Percentiles rank a stretch among this genome's conserved stretches.
These are phyloP conservation scores for Knufia fluminis DNA, from an alignment of 2,329 filamentous ascomycete species.

Conservation along the genomic window DNA sequence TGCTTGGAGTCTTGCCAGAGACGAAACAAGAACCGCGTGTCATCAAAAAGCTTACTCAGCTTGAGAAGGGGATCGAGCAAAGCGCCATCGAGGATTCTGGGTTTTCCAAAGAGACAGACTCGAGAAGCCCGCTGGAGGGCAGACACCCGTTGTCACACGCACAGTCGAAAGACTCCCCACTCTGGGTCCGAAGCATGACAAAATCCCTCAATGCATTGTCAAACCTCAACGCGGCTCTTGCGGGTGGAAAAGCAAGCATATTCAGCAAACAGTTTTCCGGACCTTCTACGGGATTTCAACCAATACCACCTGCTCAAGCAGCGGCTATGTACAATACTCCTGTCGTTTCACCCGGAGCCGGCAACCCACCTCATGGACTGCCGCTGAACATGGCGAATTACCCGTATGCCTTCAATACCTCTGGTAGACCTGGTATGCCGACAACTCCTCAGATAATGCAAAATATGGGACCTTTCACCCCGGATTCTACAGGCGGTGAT, in stretches of 20 bases:
- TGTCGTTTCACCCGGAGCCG: not conserved
- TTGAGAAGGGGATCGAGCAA: conserved; percentile 37
- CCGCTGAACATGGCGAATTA: not conserved
- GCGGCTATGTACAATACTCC: conserved; percentile 5
- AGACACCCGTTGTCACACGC: conserved; percentile 4
- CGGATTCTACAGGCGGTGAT: conserved; percentile 35
- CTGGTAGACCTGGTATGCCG: not conserved
- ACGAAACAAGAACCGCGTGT: conserved; percentile 33
- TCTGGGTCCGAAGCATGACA: conserved; percentile 38
- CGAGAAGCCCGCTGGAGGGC: not conserved
- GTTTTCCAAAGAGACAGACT: conserved; percentile 13
- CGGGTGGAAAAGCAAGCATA: conserved; percentile 10
- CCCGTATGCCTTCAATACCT: not conserved
- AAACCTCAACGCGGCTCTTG: conserved; percentile 36
- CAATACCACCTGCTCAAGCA: not conserved
- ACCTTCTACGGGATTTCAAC: not conserved
- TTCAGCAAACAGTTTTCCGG: not conserved
- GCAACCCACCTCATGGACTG: not conserved
- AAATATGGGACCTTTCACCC: conserved; percentile 33
- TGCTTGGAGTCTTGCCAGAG: conserved; percentile 39
- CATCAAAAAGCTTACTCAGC: conserved; percentile 31
- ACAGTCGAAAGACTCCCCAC: conserved; percentile 21
- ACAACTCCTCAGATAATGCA: not conserved
- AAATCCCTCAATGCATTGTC: conserved; percentile 38
- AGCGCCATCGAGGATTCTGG: conserved; percentile 27